A percentile compares a stretch with the other conserved stretches of the same genome.
Conservation (phyloP, 2,329 filamentous ascomycete species). For the Exutisphaerella laricina region DNA sequence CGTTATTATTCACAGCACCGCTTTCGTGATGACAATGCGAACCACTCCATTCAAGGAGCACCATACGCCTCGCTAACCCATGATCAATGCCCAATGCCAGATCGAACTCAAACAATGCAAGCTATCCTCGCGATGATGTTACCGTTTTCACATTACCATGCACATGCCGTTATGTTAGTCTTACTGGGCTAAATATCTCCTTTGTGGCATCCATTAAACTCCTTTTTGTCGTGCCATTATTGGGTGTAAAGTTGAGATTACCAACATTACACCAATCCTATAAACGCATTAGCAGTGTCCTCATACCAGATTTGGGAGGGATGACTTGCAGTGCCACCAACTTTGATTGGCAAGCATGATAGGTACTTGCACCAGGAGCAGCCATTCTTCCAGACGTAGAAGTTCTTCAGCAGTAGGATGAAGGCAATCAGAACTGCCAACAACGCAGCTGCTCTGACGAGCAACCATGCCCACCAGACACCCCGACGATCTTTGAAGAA, state of each 20-base stretch:
- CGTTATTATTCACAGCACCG: background rate
- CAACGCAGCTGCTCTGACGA: slow-evolving; percentile 71
- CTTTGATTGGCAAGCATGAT: slow-evolving; percentile 70
- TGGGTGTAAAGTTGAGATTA: slow-evolving; percentile 35
- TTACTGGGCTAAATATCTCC: slow-evolving; percentile 8
- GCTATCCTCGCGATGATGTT: background rate
- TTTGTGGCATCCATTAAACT: slow-evolving; percentile 13
- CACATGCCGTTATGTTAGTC: background rate
- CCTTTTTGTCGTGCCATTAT: slow-evolving; percentile 16
- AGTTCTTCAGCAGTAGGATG: slow-evolving; percentile 81
- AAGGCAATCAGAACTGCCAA: slow-evolving; percentile 79
- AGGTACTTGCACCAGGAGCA: slow-evolving; percentile 95
- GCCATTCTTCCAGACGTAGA: slow-evolving; percentile 70
- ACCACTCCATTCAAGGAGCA: background rate
- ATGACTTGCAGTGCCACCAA: slow-evolving; percentile 23
- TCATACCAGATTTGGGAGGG: too few relatives aligned
- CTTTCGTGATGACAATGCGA: background rate
- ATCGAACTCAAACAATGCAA: background rate
- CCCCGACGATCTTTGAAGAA: slow-evolving; percentile 93
- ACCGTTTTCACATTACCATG: background rate
- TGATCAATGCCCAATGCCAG: background rate
- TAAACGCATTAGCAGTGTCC: too few relatives aligned
- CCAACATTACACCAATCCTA: slow-evolving; percentile 60
- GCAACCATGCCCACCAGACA: slow-evolving; percentile 97
- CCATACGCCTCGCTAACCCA: background rate